Evolutionary conservation across 2,329 filamentous ascomycete genomes (phyloP).

Genomic region (Fusarium foetens): DNA sequence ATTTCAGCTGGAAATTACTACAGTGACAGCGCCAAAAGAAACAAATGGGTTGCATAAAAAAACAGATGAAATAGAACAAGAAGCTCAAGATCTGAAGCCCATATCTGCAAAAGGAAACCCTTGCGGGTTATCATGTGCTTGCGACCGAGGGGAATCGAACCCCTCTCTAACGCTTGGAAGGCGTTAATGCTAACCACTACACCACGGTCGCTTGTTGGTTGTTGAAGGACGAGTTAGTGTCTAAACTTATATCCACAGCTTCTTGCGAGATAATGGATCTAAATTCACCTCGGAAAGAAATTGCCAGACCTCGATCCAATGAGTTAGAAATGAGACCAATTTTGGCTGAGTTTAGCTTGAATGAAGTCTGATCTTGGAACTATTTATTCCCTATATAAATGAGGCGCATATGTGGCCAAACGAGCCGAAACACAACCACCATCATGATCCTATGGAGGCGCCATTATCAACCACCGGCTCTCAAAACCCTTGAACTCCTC

Average conservation of each 20-base stretch:
- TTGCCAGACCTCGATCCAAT: neutral
- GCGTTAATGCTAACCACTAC: conserved; percentile 32
- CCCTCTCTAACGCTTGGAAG: conserved; percentile 32
- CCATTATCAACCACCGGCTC: conserved; percentile 36
- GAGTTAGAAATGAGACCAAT: fast-evolving
- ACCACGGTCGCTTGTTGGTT: conserved; percentile 17
- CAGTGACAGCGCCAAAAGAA: neutral
- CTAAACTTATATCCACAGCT: fast-evolving
- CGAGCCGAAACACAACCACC: neutral
- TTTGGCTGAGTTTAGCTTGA: fast-evolving
- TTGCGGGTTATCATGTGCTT: fast-evolving
- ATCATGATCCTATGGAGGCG: conserved; percentile 4
- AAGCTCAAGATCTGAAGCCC: fast-evolving
- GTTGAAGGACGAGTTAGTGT: fast-evolving
- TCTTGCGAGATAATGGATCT: fast-evolving
- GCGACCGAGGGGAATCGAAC: conserved; percentile 32
- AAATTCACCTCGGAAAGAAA: fast-evolving
- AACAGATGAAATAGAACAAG: fast-evolving
- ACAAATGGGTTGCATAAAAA: fast-evolving
- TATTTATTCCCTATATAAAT: neutral
- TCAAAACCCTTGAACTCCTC: conserved; percentile 22
- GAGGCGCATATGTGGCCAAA: fast-evolving
- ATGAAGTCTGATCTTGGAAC: fast-evolving
- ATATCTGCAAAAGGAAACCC: neutral
- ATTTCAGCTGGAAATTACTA: neutral